Conservation (phyloP, 2,329 filamentous ascomycete genomes). For the Fusarium concolor region DNA sequence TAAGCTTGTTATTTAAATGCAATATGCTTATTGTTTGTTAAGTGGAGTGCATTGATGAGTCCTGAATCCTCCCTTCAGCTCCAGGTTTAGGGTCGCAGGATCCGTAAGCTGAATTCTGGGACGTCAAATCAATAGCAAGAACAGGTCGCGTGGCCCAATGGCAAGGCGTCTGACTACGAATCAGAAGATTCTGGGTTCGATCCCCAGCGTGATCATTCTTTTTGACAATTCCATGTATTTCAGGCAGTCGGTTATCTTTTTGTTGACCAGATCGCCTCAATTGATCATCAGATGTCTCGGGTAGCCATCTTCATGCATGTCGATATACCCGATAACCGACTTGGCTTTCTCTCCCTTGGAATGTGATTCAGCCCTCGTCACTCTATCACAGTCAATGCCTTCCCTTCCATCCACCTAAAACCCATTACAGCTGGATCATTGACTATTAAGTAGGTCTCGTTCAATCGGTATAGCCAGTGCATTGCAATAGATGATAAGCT, state of each 20-base stretch:
- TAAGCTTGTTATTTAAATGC: neutral
- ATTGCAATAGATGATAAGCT: no score
- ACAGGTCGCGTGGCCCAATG: conserved; percentile 39
- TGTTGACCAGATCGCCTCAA: neutral
- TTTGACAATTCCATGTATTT: neutral
- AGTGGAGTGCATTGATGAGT: neutral
- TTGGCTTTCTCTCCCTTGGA: no score
- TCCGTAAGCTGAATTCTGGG: neutral
- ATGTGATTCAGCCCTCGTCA: neutral
- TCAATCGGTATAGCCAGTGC: no score
- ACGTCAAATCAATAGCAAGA: neutral
- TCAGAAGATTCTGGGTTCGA: conserved; percentile 48
- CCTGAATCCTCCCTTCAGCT: neutral
- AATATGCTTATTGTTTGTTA: neutral
- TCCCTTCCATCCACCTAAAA: no score
- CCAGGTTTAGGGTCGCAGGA: neutral
- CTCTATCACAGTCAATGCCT: no score
- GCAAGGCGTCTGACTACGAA: conserved; percentile 48
- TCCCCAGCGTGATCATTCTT: conserved; percentile 40
- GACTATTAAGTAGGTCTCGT: no score
- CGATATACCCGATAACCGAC: no score
- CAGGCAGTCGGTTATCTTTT: neutral
- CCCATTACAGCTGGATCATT: no score
- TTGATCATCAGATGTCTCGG: neutral
- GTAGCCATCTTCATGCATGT: neutral